Base-by-base conservation (phyloP, 2,329 filamentous ascomycete genomes). In the Stylonectria norvegica region DNA sequence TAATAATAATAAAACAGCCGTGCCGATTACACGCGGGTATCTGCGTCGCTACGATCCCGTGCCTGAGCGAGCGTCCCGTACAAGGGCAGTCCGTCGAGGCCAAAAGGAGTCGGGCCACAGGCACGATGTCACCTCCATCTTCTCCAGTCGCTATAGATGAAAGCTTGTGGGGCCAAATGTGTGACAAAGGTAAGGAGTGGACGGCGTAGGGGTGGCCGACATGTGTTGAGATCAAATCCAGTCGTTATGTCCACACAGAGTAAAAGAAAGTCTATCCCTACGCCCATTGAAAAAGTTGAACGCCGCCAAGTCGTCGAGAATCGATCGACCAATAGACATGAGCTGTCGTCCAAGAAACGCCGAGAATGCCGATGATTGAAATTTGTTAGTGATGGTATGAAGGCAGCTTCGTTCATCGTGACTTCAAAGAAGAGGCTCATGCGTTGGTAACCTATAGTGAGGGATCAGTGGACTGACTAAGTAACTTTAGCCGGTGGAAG, bases 361-460 rank as follows among this genome's bases (percentile, higher is more conserved):
- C 67, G 52, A 60, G 49, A 63, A 70, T 70, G 67, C 65, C 63
- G 50, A 51, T 50, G 43, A 50, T 57, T 41, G 52, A 50, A 43
- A 45, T 48, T 46, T 38, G 9, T 34, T 31, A 40, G 7, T 43
- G 34, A 28, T 40, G 17, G 15, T 34, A 36, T 34, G 39, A 16
- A 48, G 43, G 43, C 51, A 49, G 42, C 42, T 30, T 30, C 27
- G 14, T 30, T 30, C 27, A 30, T 30, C 27, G 27, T 42, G 16
- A 45, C 35, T 34, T 19, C 34, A 42, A 36, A 8, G 33, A 15
- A 29, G 37, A 48, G 45, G 55, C 59, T 78, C 66, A 80, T 64
- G 76, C 76, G 57, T 80, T 79, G 65, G 75, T 79, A 45, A 79
- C 76, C 76, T 79, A 11, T 5, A 5, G 5, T 11, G 10, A 16